Percentiles rank a stretch among this genome's conserved stretches.
phyloP scores from a whole-genome alignment of 1,139 yeast genomes.

The Debaryomyces sp. region DNA sequence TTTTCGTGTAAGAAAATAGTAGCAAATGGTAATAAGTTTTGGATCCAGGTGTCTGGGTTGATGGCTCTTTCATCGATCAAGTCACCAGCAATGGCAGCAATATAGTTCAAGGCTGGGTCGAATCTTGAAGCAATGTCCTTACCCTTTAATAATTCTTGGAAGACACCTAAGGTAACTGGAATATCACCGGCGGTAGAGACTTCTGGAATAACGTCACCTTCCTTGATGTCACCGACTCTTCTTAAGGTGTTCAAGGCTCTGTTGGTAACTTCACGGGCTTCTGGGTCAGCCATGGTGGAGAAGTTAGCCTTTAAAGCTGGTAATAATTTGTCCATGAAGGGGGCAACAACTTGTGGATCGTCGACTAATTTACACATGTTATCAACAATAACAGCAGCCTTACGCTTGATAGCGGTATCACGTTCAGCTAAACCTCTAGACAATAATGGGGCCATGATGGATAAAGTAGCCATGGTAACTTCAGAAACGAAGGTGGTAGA shows the following conservation, averaged over 20 bases:
- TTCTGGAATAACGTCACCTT: slow-evolving; percentile 88
- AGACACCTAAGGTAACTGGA: slow-evolving; percentile 79
- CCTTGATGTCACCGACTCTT: slow-evolving; percentile 98
- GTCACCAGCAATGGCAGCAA: slow-evolving; percentile 98
- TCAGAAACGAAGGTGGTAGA: slow-evolving; percentile 99
- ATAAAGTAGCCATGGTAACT: slow-evolving; percentile 98
- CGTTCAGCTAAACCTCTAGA: slow-evolving; percentile 99
- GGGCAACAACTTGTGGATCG: slow-evolving; percentile 99
- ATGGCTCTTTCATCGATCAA: slow-evolving; percentile 97
- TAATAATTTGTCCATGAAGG: slow-evolving; percentile 91
- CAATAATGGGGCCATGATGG: slow-evolving; percentile 98
- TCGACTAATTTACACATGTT: slow-evolving; percentile 99
- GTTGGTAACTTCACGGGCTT: slow-evolving; percentile 97
- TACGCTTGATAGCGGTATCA: slow-evolving; percentile 99
- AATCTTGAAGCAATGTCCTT: slow-evolving; percentile 79
- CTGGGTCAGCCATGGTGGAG: slow-evolving; percentile 98
- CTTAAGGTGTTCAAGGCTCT: slow-evolving; percentile 97
- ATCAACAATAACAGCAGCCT: slow-evolving; percentile 98
- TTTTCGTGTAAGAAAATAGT: slow-evolving; percentile 94
- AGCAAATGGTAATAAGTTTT: slow-evolving; percentile 88
- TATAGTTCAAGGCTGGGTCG: slow-evolving; percentile 73
- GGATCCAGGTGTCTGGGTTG: slow-evolving; percentile 89
- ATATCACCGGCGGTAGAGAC: slow-evolving; percentile 98
- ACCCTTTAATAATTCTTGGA: slow-evolving; percentile 69
- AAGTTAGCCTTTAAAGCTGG: slow-evolving; percentile 95